phyloP scores from a whole-genome alignment of 2,329 filamentous ascomycete species.

The Coniochaeta sp. region DNA sequence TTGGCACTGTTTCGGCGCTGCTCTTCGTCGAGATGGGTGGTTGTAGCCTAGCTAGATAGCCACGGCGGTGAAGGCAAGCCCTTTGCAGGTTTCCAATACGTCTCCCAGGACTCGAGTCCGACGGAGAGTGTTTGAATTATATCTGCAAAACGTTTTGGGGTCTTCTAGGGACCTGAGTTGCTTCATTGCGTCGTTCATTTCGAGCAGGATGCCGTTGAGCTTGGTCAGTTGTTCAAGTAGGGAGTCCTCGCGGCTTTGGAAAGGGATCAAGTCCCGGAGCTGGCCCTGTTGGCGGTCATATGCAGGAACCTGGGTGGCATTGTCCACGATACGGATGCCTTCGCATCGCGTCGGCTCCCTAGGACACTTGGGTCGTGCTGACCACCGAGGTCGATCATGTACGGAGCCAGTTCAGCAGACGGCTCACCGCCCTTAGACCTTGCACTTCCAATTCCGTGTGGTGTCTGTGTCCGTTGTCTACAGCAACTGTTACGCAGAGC shows the following conservation, averaged over 20 bases:
- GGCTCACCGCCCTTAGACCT: too few relatives aligned
- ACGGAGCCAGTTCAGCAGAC: constrained; percentile 17
- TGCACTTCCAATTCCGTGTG: too few relatives aligned
- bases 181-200: constrained; percentile 28
- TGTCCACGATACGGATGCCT: constrained; percentile 25
- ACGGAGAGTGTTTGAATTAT: background rate
- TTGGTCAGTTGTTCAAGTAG: constrained; percentile 16
- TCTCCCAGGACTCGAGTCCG: constrained; percentile 22
- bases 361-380: constrained; percentile 25
- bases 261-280: background rate
- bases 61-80: constrained; percentile 33
- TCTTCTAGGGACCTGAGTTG: constrained; percentile 15
- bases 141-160: constrained; percentile 11
- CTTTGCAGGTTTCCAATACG: constrained; percentile 23
- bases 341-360: constrained; percentile 17
- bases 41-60: constrained; percentile 39
- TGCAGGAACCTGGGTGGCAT: constrained; percentile 22
- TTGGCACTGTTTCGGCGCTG: too few relatives aligned
- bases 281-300: background rate
- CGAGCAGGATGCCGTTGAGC: constrained; percentile 24
- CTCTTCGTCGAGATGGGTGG: constrained; percentile 28
- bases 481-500: background rate
- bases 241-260: constrained; percentile 1
- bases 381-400: constrained; percentile 32
- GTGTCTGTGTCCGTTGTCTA: background rate